These are phyloP conservation scores for Rutstroemia sp. DNA, from an alignment of 2,329 filamentous ascomycete genomes.

Conservation along the genomic window DNA sequence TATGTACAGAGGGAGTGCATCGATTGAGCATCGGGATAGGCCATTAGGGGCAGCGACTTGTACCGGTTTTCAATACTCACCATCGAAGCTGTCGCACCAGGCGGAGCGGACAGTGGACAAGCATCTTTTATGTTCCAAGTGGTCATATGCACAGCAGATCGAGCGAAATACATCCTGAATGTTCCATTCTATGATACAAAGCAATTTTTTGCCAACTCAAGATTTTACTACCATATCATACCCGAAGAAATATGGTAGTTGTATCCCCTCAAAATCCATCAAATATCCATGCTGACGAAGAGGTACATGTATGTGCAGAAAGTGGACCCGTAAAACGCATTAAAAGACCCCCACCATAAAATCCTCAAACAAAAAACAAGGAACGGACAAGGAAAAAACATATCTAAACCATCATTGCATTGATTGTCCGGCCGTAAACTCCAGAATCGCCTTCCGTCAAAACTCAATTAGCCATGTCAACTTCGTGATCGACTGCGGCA, in stretches of 20 bases:
- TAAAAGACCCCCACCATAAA: background rate
- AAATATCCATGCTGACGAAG: background rate
- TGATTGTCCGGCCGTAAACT: background rate
- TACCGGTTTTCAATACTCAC: no score
- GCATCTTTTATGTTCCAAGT: no score
- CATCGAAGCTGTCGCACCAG: no score
- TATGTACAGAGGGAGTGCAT: no score
- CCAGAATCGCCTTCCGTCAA: background rate
- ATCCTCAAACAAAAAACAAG: background rate
- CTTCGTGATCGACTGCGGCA: conserved; percentile 4
- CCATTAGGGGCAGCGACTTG: no score
- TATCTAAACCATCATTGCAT: background rate
- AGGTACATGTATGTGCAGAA: background rate
- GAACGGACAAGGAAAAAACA: background rate
- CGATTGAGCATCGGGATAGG: no score
- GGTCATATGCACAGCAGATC: no score
- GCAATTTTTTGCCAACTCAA: background rate
- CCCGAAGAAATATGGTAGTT: background rate
- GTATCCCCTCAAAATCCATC: background rate
- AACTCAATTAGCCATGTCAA: conserved; percentile 7
- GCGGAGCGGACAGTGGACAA: no score
- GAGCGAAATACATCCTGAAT: no score
- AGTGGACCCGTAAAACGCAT: background rate
- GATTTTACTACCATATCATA: background rate
- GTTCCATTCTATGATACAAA: background rate